These are phyloP conservation scores for Talaromyces atroroseus DNA, from an alignment of 2,329 filamentous ascomycete species.

Conservation along the genomic window DNA sequence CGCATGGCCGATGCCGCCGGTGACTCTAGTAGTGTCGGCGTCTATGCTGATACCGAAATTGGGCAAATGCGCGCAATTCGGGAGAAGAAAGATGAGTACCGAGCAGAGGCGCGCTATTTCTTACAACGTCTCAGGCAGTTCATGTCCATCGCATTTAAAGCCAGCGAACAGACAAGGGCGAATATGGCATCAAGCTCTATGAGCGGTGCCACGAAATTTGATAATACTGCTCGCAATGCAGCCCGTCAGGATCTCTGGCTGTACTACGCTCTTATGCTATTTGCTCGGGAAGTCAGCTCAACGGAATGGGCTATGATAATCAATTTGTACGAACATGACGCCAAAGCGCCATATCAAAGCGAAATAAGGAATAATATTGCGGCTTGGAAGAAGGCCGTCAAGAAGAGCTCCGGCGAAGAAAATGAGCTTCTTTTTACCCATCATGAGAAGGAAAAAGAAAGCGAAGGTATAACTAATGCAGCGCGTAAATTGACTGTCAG, in stretches of 20 bases:
- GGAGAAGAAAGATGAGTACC: slow-evolving; percentile 89
- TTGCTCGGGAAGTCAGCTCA: slow-evolving; percentile 76
- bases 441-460: slow-evolving; percentile 82
- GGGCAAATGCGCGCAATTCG: slow-evolving; percentile 88
- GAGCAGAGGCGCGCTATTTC: slow-evolving; percentile 68
- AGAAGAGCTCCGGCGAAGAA: slow-evolving; percentile 71
- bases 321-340: slow-evolving; percentile 72
- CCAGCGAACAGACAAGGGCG: slow-evolving; percentile 65
- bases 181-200: slow-evolving; percentile 49
- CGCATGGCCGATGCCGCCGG: slow-evolving; percentile 43
- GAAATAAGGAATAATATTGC: slow-evolving; percentile 74
- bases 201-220: slow-evolving; percentile 54
- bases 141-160: slow-evolving; percentile 74
- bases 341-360: slow-evolving; percentile 69
- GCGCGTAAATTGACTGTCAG: slow-evolving; percentile 91
- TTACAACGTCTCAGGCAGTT: slow-evolving; percentile 74
- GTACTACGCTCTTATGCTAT: slow-evolving; percentile 81
- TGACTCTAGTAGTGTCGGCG: slow-evolving; percentile 39
- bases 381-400: slow-evolving; percentile 73
- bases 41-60: slow-evolving; percentile 67
- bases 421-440: slow-evolving; percentile 81
- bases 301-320: slow-evolving; percentile 76
- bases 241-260: slow-evolving; percentile 75
- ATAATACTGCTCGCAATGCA: slow-evolving; percentile 63
- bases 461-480: slow-evolving; percentile 60